These are phyloP conservation scores for Fusarium incarnatum DNA, from an alignment of 2,329 filamentous ascomycete genomes.

Conservation along the genomic window DNA sequence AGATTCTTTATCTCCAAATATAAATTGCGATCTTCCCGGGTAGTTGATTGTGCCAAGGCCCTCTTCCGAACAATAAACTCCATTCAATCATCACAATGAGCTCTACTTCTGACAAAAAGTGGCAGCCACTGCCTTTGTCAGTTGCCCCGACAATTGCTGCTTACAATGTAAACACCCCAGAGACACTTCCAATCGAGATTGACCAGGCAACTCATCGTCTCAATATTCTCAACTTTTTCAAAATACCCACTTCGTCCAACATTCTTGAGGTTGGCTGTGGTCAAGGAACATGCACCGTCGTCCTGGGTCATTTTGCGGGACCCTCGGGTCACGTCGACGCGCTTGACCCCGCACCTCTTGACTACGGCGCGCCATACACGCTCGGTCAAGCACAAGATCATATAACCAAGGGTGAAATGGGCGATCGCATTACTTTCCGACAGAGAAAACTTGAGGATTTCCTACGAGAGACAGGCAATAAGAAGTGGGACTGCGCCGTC, in stretches of 20 bases:
- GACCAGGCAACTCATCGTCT: constrained; percentile 14
- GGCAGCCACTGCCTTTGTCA: not conserved
- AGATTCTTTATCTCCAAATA: not conserved
- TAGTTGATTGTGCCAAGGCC: no score
- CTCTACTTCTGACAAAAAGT: not conserved
- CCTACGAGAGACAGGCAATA: not conserved
- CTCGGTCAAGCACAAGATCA: constrained; percentile 17
- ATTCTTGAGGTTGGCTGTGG: constrained; percentile 17
- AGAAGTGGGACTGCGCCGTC: constrained; percentile 11
- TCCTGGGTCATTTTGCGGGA: not conserved
- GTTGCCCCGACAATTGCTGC: not conserved
- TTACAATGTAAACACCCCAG: constrained; percentile 2
- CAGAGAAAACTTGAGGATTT: not conserved
- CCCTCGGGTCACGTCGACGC: constrained; percentile 2
- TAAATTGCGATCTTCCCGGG: not conserved
- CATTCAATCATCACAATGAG: not conserved
- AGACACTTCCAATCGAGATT: constrained; percentile 6
- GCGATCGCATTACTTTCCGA: not conserved
- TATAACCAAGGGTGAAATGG: not conserved
- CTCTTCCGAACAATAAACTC: no score
- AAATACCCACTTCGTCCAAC: not conserved
- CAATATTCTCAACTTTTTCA: constrained; percentile 5
- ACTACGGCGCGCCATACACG: constrained; percentile 22
- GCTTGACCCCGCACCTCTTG: constrained; percentile 17
- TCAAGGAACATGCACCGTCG: constrained; percentile 23